Evolutionary conservation across 805 yeast species (phyloP), one percentile per base, ranked within the genome.

Genomic region (Scheffersomyces ergatensis): DNA sequence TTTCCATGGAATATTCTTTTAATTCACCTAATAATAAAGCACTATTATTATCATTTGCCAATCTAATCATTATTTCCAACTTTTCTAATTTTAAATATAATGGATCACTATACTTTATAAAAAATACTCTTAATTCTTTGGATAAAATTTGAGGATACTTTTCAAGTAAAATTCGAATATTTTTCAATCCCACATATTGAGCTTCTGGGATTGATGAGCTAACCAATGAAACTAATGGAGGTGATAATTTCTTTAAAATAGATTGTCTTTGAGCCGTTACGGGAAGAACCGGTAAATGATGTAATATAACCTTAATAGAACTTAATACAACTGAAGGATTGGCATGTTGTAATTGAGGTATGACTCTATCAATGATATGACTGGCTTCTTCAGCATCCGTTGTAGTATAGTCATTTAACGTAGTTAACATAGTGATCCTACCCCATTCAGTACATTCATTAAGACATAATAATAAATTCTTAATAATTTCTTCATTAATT

Each of bases 401-500:
- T 0, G 95, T 72, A 4, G 69, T 57, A 59, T 83, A 92, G 34
- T 84, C 90, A 5, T 89, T 75, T 48, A 93, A 66, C 1, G 96
- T 89, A 1, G 86, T 79, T 44, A 93, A 72, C 33, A 93, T 86
- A 1, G 97, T 80, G 49, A 93, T 85, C 55, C 99, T 78, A 9
- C 99, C 99, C 99, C 99, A 93, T 67, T 93, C 99, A 0, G 98
- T 90, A 66, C 98, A 92, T 66, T 93, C 99, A 62, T 92, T 92
- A 49, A 93, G 72, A 12, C 97, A 95, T 50, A 82, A 71, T 45
- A 93, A 70, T 45, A 93, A 75, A 59, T 82, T 85, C 42, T 76
- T 71, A 38, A 82, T 70, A 54, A 60, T 67, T 39, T 57, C 72
- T 33, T 57, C 53, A 46, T 70, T 65, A 13, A 77, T 59, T 5